phyloP scores from a whole-genome alignment of 345 rosid species.

The Firmiana major region DNA sequence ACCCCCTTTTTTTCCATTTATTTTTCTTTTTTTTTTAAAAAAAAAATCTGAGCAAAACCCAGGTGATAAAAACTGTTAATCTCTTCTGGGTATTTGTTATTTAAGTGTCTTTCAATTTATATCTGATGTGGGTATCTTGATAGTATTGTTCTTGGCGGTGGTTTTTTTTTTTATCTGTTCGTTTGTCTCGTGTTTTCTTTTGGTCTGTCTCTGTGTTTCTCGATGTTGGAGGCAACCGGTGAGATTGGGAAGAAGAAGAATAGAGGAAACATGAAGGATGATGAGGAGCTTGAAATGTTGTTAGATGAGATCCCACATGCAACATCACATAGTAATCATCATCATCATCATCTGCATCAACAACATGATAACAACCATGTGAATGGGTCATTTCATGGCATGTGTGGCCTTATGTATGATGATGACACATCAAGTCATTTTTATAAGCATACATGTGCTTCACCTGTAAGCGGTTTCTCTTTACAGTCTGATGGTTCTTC shows the following conservation, averaged over 20 bases:
- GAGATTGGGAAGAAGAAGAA: constrained; percentile 8
- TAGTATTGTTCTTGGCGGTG: not conserved
- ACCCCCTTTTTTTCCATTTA: not conserved
- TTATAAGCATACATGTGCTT: constrained; percentile 17
- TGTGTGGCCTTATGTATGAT: constrained; percentile 19
- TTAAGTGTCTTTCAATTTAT: constrained; percentile 4
- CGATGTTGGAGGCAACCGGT: constrained; percentile 5
- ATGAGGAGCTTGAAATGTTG: constrained; percentile 29
- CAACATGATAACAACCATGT: constrained; percentile 3
- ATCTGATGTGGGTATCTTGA: constrained; percentile 22
- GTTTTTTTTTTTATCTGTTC: not conserved
- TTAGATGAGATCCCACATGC: constrained; percentile 31
- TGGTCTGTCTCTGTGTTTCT: not conserved
- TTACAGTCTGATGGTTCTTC: constrained; percentile 30
- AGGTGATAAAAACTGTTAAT: constrained; percentile 11
- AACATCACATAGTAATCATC: constrained; percentile 15
- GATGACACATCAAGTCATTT: constrained; percentile 17
- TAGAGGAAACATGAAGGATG: constrained; percentile 15
- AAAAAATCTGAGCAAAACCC: constrained; percentile 15
- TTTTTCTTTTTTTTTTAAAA: not conserved
- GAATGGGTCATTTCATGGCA: constrained; percentile 16
- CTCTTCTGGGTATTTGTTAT: constrained; percentile 19
- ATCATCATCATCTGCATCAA: not conserved
- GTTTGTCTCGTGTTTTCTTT: not conserved
- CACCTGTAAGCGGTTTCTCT: constrained; percentile 36